A percentile compares a stretch with the other conserved stretches of the same genome.
Conservation (phyloP, 192 early-diverging fungal species). For the Coemansia sp. region DNA sequence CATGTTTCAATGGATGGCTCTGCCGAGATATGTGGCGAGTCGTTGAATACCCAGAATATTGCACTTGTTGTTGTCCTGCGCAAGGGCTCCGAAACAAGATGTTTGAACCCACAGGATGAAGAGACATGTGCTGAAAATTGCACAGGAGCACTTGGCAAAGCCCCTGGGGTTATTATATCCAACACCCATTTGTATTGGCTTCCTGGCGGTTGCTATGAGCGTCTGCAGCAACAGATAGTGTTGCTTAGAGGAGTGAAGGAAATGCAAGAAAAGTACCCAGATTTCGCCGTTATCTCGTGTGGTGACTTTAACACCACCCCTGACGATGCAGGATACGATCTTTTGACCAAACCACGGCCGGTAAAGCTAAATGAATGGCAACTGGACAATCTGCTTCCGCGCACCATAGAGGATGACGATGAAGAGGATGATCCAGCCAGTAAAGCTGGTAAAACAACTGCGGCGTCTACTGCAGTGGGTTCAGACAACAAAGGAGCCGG, state of each 20-base stretch:
- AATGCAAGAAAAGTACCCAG: conserved; percentile 37
- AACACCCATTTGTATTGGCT: conserved; percentile 52
- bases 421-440: conserved; percentile 6
- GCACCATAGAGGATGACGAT: background rate
- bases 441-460: background rate
- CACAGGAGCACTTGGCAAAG: background rate
- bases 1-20: conserved; percentile 31
- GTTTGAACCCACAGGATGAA: background rate
- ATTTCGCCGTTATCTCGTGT: conserved; percentile 20
- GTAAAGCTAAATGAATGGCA: conserved; percentile 51
- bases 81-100: conserved; percentile 6
- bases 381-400: conserved; percentile 49
- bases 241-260: conserved; percentile 20
- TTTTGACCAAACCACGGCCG: conserved; percentile 56
- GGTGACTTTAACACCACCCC: conserved; percentile 65
- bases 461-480: background rate
- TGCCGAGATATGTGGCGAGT: conserved; percentile 31
- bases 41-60: conserved; percentile 44
- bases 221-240: conserved; percentile 50
- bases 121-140: background rate
- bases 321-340: conserved; percentile 60
- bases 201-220: conserved; percentile 45
- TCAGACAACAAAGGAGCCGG: background rate
- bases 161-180: conserved; percentile 42
- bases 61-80: conserved; percentile 35